Evolutionary conservation across 306 rosid species (phyloP), one percentile per base, ranked within the genome.

Genomic region (Citrullus colocynthis): DNA sequence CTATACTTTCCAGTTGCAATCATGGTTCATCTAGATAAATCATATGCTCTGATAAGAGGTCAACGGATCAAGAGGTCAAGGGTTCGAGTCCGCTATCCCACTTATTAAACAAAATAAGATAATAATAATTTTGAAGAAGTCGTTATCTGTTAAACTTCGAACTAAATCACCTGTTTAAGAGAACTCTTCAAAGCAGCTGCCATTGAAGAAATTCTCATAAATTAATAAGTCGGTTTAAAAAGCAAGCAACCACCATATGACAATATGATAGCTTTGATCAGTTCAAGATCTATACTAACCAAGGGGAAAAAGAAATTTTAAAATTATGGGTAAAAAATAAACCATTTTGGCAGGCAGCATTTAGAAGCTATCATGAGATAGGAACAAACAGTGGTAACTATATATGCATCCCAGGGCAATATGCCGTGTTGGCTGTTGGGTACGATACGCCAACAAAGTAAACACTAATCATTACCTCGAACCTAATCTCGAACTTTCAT

Each of bases 381-480:
- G 7, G 7, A 52, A 18, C 72, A 65, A 30, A n/a, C 72, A 65
- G 4, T 67, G 54, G 58, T 10, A 52, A 72, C 41, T 48, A 49
- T 8, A 30, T 11, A 17, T 51, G 48, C 78, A 34, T 24, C 44
- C 9, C 41, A 32, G 32, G 32, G 42, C 5, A 34, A 52, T 16
- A 74, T 49, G 63, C 45, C 49, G 32, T 17, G 32, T 32, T 17
- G 28, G 24, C 41, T 20, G 18, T 32, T 17, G 28, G 24, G 56
- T 39, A 57, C 4, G 41, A 37, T 12, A 41, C 2, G 58, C 37
- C 67, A n/a, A 60, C 37, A 15, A 77, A 55, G 42, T 21, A 78
- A 52, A 37, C 36, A 7, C 78, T 12, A 5, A 49, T 80, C 45
- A 77, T 81, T 87, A 89, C 90, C 86, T 83, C 75, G 75, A 78